These are phyloP conservation scores for Quercus phellos DNA, from an alignment of 331 rosid species.

Conservation along the genomic window DNA sequence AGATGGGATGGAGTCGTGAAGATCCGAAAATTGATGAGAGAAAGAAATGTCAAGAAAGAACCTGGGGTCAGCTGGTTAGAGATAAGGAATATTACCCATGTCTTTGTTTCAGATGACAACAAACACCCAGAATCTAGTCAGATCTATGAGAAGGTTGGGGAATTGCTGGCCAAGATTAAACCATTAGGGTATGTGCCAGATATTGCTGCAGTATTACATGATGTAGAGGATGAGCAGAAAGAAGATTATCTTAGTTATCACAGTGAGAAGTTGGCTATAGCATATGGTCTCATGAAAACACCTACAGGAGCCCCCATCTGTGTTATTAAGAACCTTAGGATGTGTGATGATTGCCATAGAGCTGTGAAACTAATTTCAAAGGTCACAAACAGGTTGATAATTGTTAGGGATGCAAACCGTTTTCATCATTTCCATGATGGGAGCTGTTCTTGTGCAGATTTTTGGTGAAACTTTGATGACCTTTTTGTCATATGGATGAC, in stretches of 20 bases:
- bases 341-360: conserved; percentile 73
- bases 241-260: conserved; percentile 70
- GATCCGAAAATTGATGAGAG: conserved; percentile 69
- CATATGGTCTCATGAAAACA: conserved; percentile 69
- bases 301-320: conserved; percentile 62
- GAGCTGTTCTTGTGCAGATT: conserved; percentile 60
- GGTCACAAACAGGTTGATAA: conserved; percentile 51
- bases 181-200: conserved; percentile 66
- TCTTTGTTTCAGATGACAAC: conserved; percentile 62
- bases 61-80: conserved; percentile 89
- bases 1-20: conserved; percentile 57
- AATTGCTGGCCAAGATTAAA: conserved; percentile 56
- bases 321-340: conserved; percentile 63
- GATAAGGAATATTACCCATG: conserved; percentile 51
- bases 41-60: conserved; percentile 68
- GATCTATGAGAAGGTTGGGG: conserved; percentile 50
- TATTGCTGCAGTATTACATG: conserved; percentile 57
- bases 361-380: conserved; percentile 64
- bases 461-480: conserved; percentile 41
- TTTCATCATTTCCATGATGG: conserved; percentile 73
- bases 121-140: conserved; percentile 58
- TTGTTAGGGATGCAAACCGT: conserved; percentile 69
- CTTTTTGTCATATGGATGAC: not conserved
- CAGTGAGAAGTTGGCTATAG: conserved; percentile 77
- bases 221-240: conserved; percentile 76